These are phyloP conservation scores for Phytophthora citricola DNA, from an alignment of 352 stramenopile species.

Conservation along the genomic window DNA sequence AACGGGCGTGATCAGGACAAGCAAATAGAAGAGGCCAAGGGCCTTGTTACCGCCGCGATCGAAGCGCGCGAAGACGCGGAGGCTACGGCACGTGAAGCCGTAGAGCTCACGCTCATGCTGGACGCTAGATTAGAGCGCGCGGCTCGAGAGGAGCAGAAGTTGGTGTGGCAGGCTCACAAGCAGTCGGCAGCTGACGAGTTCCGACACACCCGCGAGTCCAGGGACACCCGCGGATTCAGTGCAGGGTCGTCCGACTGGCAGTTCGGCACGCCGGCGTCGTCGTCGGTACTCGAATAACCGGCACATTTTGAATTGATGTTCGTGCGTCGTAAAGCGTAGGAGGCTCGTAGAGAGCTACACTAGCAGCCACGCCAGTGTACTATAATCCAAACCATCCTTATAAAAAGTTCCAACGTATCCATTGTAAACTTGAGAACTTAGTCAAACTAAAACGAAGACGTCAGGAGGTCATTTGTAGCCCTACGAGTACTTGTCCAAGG, in stretches of 20 bases:
- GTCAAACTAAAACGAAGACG: too few species aligned
- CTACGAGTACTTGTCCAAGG: too few species aligned
- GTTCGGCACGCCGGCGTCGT: slow-evolving; percentile 32
- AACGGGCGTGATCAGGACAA: slow-evolving; percentile 75
- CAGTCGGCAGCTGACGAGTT: slow-evolving; percentile 33
- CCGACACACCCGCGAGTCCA: slow-evolving; percentile 18
- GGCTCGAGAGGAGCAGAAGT: slow-evolving; percentile 48
- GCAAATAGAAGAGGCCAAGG: slow-evolving; percentile 79
- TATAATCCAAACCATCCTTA: slow-evolving; percentile 35
- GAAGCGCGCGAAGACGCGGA: slow-evolving; percentile 81
- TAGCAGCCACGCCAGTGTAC: slow-evolving; percentile 34
- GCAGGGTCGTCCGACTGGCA: slow-evolving; percentile 30
- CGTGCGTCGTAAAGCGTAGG: slow-evolving; percentile 35
- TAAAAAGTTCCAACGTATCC: slow-evolving; percentile 17
- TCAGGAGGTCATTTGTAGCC: too few species aligned
- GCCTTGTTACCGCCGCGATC: slow-evolving; percentile 75
- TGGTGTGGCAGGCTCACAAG: slow-evolving; percentile 24
- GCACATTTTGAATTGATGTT: slow-evolving; percentile 21
- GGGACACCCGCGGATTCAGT: slow-evolving; percentile 24
- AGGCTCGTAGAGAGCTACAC: slow-evolving; percentile 36
- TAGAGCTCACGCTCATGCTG: slow-evolving; percentile 73
- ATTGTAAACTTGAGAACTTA: neutral
- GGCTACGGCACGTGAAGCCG: slow-evolving; percentile 71
- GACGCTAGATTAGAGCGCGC: slow-evolving; percentile 77
- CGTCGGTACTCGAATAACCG: slow-evolving; percentile 29